phyloP scores from a whole-genome alignment of 2,329 filamentous ascomycete species.

The Metarhizium album region DNA sequence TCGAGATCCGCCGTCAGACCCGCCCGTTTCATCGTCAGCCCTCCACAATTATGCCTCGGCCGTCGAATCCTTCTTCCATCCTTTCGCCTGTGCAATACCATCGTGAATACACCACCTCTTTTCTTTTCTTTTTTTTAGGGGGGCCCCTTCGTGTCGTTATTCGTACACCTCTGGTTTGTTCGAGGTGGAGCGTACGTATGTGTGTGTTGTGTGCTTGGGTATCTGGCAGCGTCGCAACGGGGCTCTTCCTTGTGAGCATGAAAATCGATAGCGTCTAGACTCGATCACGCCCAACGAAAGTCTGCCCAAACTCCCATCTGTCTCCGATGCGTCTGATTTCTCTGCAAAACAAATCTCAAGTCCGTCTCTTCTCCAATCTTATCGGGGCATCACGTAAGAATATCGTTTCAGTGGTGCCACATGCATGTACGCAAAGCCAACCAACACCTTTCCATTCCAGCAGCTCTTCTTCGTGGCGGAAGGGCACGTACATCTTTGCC shows the following conservation, averaged over 20 bases:
- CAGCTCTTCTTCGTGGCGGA: background rate
- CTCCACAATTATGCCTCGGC: no score
- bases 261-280: background rate
- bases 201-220: no score
- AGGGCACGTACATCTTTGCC: background rate
- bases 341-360: background rate
- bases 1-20: background rate
- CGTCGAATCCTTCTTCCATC: no score
- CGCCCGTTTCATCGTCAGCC: background rate
- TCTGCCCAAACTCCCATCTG: background rate
- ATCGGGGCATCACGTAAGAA: background rate
- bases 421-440: background rate
- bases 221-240: background rate
- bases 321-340: background rate
- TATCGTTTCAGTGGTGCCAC: background rate
- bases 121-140: no score
- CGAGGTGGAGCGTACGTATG: background rate
- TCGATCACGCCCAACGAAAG: background rate
- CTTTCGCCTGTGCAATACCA: no score
- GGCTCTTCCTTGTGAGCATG: background rate
- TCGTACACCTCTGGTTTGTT: background rate
- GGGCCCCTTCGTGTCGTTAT: no score
- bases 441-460: background rate
- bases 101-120: no score
- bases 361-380: background rate